Conservation (phyloP, 129 eudicot genomes). For the Gnaphalium uliginosum region DNA sequence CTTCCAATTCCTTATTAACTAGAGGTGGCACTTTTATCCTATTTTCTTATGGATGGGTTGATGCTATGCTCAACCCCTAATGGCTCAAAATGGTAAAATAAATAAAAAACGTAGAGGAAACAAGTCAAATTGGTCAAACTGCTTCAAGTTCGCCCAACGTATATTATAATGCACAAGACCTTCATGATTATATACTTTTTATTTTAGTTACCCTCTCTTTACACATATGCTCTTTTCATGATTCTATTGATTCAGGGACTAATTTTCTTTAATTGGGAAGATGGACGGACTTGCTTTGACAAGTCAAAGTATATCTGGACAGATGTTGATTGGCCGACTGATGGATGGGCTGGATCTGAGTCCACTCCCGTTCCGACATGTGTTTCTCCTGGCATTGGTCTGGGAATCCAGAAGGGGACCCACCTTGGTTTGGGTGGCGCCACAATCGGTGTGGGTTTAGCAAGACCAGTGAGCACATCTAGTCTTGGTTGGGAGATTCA, state of each 20-base stretch:
- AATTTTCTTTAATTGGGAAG: conserved; percentile 69
- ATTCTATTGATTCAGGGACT: conserved; percentile 64
- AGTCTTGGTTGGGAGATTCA: conserved; percentile 90
- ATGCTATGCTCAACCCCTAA: background rate
- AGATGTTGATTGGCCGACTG: conserved; percentile 92
- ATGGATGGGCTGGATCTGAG: conserved; percentile 93
- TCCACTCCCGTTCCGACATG: conserved; percentile 85
- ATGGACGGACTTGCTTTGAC: conserved; percentile 46
- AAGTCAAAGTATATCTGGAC: conserved; percentile 76
- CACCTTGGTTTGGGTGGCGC: conserved; percentile 98
- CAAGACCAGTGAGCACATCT: conserved; percentile 53
- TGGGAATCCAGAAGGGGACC: conserved; percentile 73
- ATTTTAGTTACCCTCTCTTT: conserved; percentile 22
- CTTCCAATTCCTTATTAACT: background rate
- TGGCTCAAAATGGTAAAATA: background rate
- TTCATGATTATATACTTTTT: background rate
- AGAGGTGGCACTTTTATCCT: conserved; percentile 3
- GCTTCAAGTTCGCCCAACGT: background rate
- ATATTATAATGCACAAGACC: conserved; percentile 6
- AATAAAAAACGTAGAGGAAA: background rate
- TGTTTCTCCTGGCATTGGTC: conserved; percentile 89
- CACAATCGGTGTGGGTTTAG: conserved; percentile 63
- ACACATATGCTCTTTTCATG: conserved; percentile 14
- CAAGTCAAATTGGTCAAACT: background rate
- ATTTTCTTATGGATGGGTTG: background rate